These are phyloP conservation scores for Veloporphyrellus conicus DNA, from an alignment of 1,284 basidiomycete genomes.

Conservation along the genomic window DNA sequence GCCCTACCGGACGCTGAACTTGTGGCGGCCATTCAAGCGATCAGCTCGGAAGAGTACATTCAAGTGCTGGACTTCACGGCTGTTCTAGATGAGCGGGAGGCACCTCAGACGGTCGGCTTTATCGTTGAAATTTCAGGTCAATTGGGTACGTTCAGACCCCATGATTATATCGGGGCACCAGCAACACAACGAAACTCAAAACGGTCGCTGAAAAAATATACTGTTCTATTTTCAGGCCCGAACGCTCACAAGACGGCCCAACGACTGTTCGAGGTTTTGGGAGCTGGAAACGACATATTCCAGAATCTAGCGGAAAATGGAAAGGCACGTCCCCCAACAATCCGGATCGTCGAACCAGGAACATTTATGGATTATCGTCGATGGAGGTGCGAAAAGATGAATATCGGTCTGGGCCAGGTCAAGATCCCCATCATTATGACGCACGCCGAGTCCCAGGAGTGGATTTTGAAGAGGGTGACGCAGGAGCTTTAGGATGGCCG, in stretches of 20 bases:
- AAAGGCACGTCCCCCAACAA: constrained; percentile 3
- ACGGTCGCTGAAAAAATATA: no score
- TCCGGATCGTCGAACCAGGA: constrained; percentile 8
- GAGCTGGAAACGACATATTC: constrained; percentile 3
- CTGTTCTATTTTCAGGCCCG: no score
- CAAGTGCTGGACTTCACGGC: constrained; percentile 13
- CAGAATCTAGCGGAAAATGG: background rate
- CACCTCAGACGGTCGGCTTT: constrained; percentile 11
- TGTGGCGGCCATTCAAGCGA: background rate
- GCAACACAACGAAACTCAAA: no score
- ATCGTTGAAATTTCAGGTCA: constrained; percentile 9
- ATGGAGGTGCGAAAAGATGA: constrained; percentile 12
- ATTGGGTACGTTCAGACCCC: constrained; percentile 1
- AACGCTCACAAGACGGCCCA: background rate
- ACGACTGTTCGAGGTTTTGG: constrained; percentile 9
- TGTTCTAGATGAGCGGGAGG: constrained; percentile 10
- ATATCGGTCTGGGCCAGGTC: constrained; percentile 11
- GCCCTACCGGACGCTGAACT: constrained; percentile 12
- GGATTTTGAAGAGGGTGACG: constrained; percentile 12
- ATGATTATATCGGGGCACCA: no score
- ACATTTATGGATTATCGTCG: constrained; percentile 17
- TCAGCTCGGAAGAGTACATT: constrained; percentile 6
- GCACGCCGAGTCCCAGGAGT: constrained; percentile 4
- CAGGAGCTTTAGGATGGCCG: constrained; percentile 1
- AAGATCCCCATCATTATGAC: constrained; percentile 17